Evolutionary conservation across 352 stramenopile genomes (phyloP), one percentile per base, ranked within the genome.

Genomic region (Phytophthora cactorum): DNA sequence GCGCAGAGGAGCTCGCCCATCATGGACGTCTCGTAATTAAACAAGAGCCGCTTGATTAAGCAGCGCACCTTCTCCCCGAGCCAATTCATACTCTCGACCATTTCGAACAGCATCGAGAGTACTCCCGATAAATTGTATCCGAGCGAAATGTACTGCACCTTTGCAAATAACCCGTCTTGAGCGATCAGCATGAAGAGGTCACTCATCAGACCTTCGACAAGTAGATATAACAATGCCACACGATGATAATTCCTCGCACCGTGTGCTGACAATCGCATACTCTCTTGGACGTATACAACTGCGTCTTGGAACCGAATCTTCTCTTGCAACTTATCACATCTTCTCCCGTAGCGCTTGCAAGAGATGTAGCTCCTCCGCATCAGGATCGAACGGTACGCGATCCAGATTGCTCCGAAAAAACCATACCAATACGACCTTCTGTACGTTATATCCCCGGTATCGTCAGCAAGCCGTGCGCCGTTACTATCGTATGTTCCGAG

Each of bases 111-210:
- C 46, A 70, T 64, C 36, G 62, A 70, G 9, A 69, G 28, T 4
- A 70, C 39, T 8, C 53, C 62, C 3, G 62, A 58, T 34, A 70
- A 50, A 22, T 70, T 70, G 36, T 70, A 70, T 4, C 62, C 53
- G 9, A 70, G 46, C 8, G 62, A 70, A 54, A 70, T 70, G 38
- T 59, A 70, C 25, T 70, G 62, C 11, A 64, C 46, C 47, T 62
- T 64, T 0, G 51, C 55, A 3, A 70, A 50, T n/a, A 70, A 36
- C 27, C 53, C 53, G 47, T 64, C 53, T 41, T 68, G 60, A n/a
- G 60, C 52, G 15, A 68, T 68, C 1, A 53, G 47, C 47, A 53
- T 53, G 28, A 53, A 53, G 5, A 69, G 39, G 32, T 69, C 61
- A 36, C 52, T 63, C 62, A 70, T 70, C 0, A 64, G 12, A 36